Base-by-base conservation (phyloP, 768 basidiomycete genomes). In the Mycena capillaripes region DNA sequence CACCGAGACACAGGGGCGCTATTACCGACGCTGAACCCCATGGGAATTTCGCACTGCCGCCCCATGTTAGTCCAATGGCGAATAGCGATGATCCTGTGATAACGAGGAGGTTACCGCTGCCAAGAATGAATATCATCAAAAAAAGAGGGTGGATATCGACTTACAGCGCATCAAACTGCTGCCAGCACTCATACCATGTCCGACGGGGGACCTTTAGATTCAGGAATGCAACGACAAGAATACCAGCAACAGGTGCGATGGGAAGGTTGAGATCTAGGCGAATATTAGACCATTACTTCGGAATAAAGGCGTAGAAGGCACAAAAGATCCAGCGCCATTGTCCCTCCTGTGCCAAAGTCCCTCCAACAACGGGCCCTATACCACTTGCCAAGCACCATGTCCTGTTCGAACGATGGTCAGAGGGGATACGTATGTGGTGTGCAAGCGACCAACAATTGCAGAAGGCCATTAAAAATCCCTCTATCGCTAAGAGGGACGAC, bases 401-500 rank as follows among this genome's bases (percentile, higher is more conserved):
- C 16, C 76, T 72, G n/a, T 19, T 12, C 38, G 48, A 1, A 6
- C 76, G 8, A 19, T 21, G 9, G 21, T 7, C 6, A 32, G 11
- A 23, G 3, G 27, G 50, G 46, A 21, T n/a, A n/a, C n/a, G n/a
- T n/a, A n/a, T n/a, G n/a, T n/a, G n/a, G n/a, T n/a, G n/a, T n/a
- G n/a, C 68, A 59, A 50, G 16, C 10, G 9, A 36, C 79, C 59
- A 27, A 83, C 83, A 85, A 56, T 23, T 79, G 85, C 23, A 85
- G 78, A 21, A 88, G 60, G 10, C 82, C 84, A 3, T 77, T 72
- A 70, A 82, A 86, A 0, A 70, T 40, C 3, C 88, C 88, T 9
- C 89, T 82, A 52, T 88, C 86, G 16, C 77, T 52, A 10, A 90
- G 79, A 4, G 86, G 81, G 16, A 89, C 85, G 3, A 90, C 75